A percentile compares a stretch with the other conserved stretches of the same genome.
phyloP scores from a whole-genome alignment of 1,139 yeast species.

The Debaryomyces sp. region DNA sequence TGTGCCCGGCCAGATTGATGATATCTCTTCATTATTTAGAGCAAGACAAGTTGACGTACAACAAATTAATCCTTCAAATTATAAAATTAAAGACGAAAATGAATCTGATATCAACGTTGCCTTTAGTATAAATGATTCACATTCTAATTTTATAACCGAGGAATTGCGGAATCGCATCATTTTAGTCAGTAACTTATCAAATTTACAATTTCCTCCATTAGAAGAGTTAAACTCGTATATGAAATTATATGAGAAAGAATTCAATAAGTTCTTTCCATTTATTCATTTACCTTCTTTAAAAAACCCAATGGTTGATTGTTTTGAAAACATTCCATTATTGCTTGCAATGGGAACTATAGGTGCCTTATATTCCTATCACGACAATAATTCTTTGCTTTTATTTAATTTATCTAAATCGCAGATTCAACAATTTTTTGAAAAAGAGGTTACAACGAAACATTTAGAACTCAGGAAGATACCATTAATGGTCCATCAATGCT shows the following conservation, averaged over 20 bases:
- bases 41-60: slow-evolving; percentile 62
- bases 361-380: slow-evolving; percentile 82
- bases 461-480: slow-evolving; percentile 68
- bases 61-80: slow-evolving; percentile 25
- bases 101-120: slow-evolving; percentile 8
- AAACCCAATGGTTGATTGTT: slow-evolving; percentile 53
- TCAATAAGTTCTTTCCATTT: slow-evolving; percentile 81
- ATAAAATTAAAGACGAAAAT: slow-evolving; percentile 1
- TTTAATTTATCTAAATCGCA: slow-evolving; percentile 80
- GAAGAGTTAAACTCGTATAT: slow-evolving; percentile 76
- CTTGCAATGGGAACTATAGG: slow-evolving; percentile 88
- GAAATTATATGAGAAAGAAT: slow-evolving; percentile 69
- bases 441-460: slow-evolving; percentile 47
- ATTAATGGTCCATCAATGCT: slow-evolving; percentile 84
- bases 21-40: slow-evolving; percentile 57
- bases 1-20: slow-evolving; percentile 15
- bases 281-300: slow-evolving; percentile 72
- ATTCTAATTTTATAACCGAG: slow-evolving; percentile 41
- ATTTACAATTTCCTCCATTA: slow-evolving; percentile 66
- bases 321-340: slow-evolving; percentile 74
- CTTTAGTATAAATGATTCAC: slow-evolving; percentile 11
- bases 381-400: slow-evolving; percentile 70
- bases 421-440: slow-evolving; percentile 75
- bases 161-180: slow-evolving; percentile 58
- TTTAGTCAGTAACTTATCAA: slow-evolving; percentile 49